These are phyloP conservation scores for Penicillium macrosclerotiorum DNA, from an alignment of 495 filamentous ascomycete genomes.

Conservation along the genomic window DNA sequence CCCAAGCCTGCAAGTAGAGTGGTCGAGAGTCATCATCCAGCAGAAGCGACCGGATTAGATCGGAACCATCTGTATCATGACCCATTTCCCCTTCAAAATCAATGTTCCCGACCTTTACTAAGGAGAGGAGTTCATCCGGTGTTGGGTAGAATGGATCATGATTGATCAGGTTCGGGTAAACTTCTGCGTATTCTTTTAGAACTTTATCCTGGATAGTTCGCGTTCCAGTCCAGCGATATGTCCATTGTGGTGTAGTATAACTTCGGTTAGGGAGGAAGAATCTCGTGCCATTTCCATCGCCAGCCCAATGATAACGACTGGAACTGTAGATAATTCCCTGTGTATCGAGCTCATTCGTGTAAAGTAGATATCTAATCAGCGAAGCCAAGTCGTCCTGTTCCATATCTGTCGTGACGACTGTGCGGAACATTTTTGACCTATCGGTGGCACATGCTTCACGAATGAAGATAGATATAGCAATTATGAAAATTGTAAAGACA, in stretches of 20 bases:
- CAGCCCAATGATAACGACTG: slow-evolving; percentile 12
- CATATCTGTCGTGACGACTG: slow-evolving; percentile 40
- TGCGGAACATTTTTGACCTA: slow-evolving; percentile 18
- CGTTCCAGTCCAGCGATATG: slow-evolving; percentile 12
- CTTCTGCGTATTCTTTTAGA: slow-evolving; percentile 9
- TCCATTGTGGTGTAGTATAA: slow-evolving; percentile 2
- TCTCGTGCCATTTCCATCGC: slow-evolving; percentile 9
- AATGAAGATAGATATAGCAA: too few relatives aligned
- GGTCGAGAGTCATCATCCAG: slow-evolving; percentile 7
- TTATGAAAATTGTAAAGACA: too few relatives aligned
- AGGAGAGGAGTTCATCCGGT: slow-evolving; percentile 6
- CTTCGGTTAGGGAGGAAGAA: not conserved
- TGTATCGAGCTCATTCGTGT: slow-evolving; percentile 38
- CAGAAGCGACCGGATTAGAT: slow-evolving; percentile 5
- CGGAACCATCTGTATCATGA: slow-evolving; percentile 6
- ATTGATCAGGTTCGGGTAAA: slow-evolving; percentile 9
- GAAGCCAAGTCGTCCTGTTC: slow-evolving; percentile 42
- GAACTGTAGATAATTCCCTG: slow-evolving; percentile 27
- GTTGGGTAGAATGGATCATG: slow-evolving; percentile 12
- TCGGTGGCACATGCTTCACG: not conserved
- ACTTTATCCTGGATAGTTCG: slow-evolving; percentile 12
- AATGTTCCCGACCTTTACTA: slow-evolving; percentile 13
- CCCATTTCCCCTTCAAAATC: slow-evolving; percentile 13
- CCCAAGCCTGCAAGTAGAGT: slow-evolving; percentile 29
- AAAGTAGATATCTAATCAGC: slow-evolving; percentile 34